Base-by-base conservation (phyloP, 257 asterid genomes). In the Craterostigma plantagineum region DNA sequence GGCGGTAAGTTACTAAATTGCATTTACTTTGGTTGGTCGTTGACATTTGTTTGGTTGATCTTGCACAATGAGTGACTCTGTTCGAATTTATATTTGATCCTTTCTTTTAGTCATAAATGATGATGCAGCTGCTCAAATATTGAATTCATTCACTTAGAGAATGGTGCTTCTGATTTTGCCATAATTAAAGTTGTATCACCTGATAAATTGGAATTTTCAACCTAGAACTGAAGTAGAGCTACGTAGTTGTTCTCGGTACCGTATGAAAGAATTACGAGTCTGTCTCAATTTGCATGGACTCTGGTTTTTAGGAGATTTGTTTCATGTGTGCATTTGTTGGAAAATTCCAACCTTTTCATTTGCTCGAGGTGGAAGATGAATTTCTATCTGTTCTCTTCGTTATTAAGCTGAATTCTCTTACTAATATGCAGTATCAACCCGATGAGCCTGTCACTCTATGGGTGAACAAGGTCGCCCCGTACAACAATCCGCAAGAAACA, bases 381-480 rank as follows among this genome's bases (percentile, higher is more conserved):
- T n/a, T n/a, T n/a, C n/a, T n/a, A 40, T 16, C 48, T 43, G 6
- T 14, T 16, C 11, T 35, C 14, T 14, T 34, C 45, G 44, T 16
- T n/a, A 51, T 53, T 14, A 45, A 43, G 38, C 8, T 27, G 14
- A 49, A 18, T 16, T 10, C 38, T 62, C 46, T 42, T 44, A 30
- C 38, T 52, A 12, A 51, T 46, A 51, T 63, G 76, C 84, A 86
- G 97, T 86, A 73, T 61, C 77, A 71, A 70, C 68, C 47, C 14
- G 80, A 57, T 45, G 97, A 81, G n/a, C 51, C 79, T 7, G 92
- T 86, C 60, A 73, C 63, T 34, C 72, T 86, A 23, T 86, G 97
- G 97, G 97, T 86, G 54, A 81, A 86, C 57, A 86, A 86, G 74
- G 97, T 81, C 52, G 97, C 94, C 54, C 95, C 97, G 7, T 81